These are phyloP conservation scores for Anthostomella pinea DNA, from an alignment of 2,329 filamentous ascomycete species.

Conservation along the genomic window DNA sequence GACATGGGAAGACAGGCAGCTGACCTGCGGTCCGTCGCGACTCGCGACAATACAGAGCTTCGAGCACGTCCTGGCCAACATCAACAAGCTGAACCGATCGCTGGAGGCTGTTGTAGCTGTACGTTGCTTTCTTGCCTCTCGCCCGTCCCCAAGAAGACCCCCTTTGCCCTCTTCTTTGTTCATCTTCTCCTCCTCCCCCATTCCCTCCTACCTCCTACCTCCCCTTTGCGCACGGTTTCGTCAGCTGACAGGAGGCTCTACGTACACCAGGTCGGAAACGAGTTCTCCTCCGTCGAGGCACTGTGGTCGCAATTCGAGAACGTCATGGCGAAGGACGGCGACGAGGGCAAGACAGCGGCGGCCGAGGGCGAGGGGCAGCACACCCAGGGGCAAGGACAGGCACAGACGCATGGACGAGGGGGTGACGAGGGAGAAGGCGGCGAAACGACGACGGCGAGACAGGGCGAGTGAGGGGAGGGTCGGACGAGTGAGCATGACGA, in stretches of 20 bases:
- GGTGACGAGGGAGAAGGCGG: slow-evolving; percentile 21
- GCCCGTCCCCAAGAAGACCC: neutral
- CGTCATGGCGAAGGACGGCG: slow-evolving; percentile 77
- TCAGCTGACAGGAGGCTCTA: neutral
- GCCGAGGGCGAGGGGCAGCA: slow-evolving; percentile 29
- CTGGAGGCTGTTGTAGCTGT: slow-evolving; percentile 89
- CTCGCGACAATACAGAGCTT: too few relatives aligned
- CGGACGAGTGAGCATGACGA: too few relatives aligned
- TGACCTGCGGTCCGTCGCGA: too few relatives aligned
- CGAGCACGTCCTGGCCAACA: slow-evolving; percentile 89
- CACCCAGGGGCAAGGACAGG: slow-evolving; percentile 24
- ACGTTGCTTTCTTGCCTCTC: slow-evolving; percentile 30
- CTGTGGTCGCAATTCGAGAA: slow-evolving; percentile 97
- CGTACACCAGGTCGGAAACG: slow-evolving; percentile 74
- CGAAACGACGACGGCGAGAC: slow-evolving; percentile 13
- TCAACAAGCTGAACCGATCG: slow-evolving; percentile 91
- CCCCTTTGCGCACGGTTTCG: neutral
- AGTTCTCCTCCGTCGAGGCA: slow-evolving; percentile 94
- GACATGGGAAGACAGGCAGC: too few relatives aligned
- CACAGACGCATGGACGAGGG: too few relatives aligned
- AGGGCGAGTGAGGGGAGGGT: too few relatives aligned
- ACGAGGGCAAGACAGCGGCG: slow-evolving; percentile 23
- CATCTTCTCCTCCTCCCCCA: neutral
- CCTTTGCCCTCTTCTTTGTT: neutral
- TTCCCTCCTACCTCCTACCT: neutral